Base-by-base conservation (phyloP, 495 filamentous ascomycete species). In the Lasiosphaeria miniovina region DNA sequence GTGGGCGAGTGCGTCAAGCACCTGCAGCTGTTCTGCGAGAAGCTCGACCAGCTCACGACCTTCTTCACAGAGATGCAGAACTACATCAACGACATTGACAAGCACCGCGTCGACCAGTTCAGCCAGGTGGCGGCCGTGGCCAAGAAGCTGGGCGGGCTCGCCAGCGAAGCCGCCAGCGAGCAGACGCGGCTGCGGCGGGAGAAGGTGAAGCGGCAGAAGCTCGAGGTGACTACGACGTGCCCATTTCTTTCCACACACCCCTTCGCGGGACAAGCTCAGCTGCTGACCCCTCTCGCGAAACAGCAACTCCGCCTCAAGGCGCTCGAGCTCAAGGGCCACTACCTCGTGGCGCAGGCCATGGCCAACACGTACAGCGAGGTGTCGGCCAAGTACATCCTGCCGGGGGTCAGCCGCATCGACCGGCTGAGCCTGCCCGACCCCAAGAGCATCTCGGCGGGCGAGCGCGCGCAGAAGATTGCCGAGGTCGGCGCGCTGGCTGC, bases 31-130 rank as follows among this genome's bases (percentile, higher is more conserved):
- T 46, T 46, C 11, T 46, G 43, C 43, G 43, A 46, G 43, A 46
- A 46, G 11, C 43, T 46, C 43, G 43, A 46, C 43, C 43, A 46
- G 43, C 43, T 46, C 43, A 46, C 43, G 12, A 11, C 43, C 11
- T 46, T 46, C 43, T 46, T 46, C 43, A 46, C 43, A 0, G 7
- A 9, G 6, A 46, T 46, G 43, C 43, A 46, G 15, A n/a, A 46
- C 11, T 46, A 46, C 43, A 46, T 46, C 43, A n/a, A 46, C 5
- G 43, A 46, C 43, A 46, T 46, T n/a, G 43, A 46, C 43, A 46
- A 46, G 43, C 12, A 46, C 43, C 43, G 43, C 43, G 43, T 46
- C 43, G 43, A 46, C 43, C 43, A 46, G 4, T 46, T 46, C 43
- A 46, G 43, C 43, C 43, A 46, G 11, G 43, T 46, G 6, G 43